Conservation (phyloP, 306 rosid species). For the Trifolium subterraneum region DNA sequence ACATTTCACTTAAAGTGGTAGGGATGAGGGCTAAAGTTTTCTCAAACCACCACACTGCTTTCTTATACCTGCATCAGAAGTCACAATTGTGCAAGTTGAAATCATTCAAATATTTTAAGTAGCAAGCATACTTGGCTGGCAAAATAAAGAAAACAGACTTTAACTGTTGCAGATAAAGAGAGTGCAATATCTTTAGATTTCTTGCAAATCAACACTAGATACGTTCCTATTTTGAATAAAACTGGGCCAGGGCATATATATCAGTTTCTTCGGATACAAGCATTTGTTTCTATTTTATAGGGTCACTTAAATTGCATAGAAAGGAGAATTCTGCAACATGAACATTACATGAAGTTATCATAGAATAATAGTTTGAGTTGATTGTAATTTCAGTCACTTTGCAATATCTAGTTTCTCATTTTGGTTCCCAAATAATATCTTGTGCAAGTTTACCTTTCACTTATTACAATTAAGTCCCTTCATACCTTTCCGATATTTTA, state of each 20-base stretch:
- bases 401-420: neutral
- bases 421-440: neutral
- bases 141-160: neutral
- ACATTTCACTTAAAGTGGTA: constrained; percentile 79
- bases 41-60: constrained; percentile 89
- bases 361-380: neutral
- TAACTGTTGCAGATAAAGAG: constrained; percentile 13
- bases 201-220: neutral
- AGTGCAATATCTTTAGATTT: neutral
- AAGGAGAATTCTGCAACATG: neutral
- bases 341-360: constrained; percentile 2
- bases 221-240: neutral
- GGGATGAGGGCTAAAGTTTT: constrained; percentile 83
- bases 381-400: neutral
- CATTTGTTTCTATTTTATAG: neutral
- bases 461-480: neutral
- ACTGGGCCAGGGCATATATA: neutral
- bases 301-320: constrained; percentile 24
- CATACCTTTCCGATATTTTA: neutral
- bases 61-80: constrained; percentile 69
- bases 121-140: constrained; percentile 9
- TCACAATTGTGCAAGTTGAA: constrained; percentile 38
- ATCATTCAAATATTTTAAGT: constrained; percentile 32
- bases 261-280: neutral
- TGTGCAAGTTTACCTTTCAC: neutral